Percentiles rank a stretch among this genome's conserved stretches.
phyloP scores from a whole-genome alignment of 805 yeast genomes.

The Wickerhamomyces strasburgensis region DNA sequence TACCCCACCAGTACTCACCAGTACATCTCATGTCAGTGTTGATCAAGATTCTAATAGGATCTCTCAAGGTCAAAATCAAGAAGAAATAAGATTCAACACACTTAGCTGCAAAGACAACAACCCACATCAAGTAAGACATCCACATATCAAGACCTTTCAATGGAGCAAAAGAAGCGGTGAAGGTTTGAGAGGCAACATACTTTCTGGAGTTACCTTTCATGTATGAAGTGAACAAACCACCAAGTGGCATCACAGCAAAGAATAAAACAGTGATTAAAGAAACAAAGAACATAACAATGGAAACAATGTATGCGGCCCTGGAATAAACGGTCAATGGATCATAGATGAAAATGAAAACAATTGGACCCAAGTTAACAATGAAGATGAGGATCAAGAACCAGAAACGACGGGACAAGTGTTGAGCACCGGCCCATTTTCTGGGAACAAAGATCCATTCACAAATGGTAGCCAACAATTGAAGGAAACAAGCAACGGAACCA shows the following conservation, averaged over 20 bases:
- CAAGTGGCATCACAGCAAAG: slow-evolving; percentile 93
- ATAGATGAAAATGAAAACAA: slow-evolving; percentile 78
- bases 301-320: slow-evolving; percentile 67
- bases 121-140: slow-evolving; percentile 93
- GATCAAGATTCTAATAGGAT: slow-evolving; percentile 88
- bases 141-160: slow-evolving; percentile 89
- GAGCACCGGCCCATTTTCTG: slow-evolving; percentile 99
- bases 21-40: slow-evolving; percentile 86
- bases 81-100: slow-evolving; percentile 88
- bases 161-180: slow-evolving; percentile 85
- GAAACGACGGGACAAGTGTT: slow-evolving; percentile 86
- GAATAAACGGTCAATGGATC: slow-evolving; percentile 65
- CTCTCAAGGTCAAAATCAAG: slow-evolving; percentile 82
- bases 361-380: slow-evolving; percentile 74
- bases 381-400: slow-evolving; percentile 65
- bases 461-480: slow-evolving; percentile 83
- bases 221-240: slow-evolving; percentile 92
- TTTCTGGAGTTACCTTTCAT: slow-evolving; percentile 81
- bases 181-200: slow-evolving; percentile 90
- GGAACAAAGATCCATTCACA: slow-evolving; percentile 97
- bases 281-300: slow-evolving; percentile 85
- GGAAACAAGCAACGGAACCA: slow-evolving; percentile 77
- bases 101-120: slow-evolving; percentile 83
- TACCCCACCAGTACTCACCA: slow-evolving; percentile 91
- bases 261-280: slow-evolving; percentile 79